These are phyloP conservation scores for Cutaneotrichosporon arboriforme DNA, from an alignment of 1,284 basidiomycete species.

Conservation along the genomic window DNA sequence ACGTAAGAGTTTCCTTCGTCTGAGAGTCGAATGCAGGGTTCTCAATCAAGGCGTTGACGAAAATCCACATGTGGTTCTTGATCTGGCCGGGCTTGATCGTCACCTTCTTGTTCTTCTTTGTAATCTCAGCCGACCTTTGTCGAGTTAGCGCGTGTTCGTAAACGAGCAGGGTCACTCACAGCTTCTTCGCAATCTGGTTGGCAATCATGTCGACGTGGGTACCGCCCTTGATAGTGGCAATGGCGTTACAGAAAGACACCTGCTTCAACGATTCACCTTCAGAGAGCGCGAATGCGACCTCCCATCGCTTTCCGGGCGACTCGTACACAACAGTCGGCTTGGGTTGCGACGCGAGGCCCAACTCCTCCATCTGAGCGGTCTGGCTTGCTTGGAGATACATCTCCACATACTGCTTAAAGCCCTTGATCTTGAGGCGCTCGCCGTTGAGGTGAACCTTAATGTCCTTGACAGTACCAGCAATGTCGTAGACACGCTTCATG, in stretches of 20 bases:
- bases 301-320: slow-evolving; percentile 73
- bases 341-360: slow-evolving; percentile 58
- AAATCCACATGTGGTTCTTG: slow-evolving; percentile 98
- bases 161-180: slow-evolving; percentile 44
- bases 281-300: slow-evolving; percentile 90
- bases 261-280: slow-evolving; percentile 73
- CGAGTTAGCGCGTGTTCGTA: slow-evolving; percentile 1
- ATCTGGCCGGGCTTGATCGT: slow-evolving; percentile 88
- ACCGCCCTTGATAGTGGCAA: slow-evolving; percentile 94
- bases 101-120: slow-evolving; percentile 95
- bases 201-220: slow-evolving; percentile 85
- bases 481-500: slow-evolving; percentile 92
- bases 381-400: slow-evolving; percentile 68
- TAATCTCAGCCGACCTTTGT: slow-evolving; percentile 62
- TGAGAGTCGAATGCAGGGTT: slow-evolving; percentile 99
- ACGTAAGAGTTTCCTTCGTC: slow-evolving; percentile 93
- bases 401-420: slow-evolving; percentile 94
- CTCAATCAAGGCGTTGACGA: slow-evolving; percentile 93
- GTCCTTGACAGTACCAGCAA: slow-evolving; percentile 91
- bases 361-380: slow-evolving; percentile 60
- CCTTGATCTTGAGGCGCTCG: slow-evolving; percentile 86
- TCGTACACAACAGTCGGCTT: slow-evolving; percentile 84
- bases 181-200: slow-evolving; percentile 80
- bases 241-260: slow-evolving; percentile 97
- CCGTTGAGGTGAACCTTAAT: slow-evolving; percentile 92